Evolutionary conservation across 169 alveolate genomes (phyloP).

Genomic region (Eimeria mitis): DNA sequence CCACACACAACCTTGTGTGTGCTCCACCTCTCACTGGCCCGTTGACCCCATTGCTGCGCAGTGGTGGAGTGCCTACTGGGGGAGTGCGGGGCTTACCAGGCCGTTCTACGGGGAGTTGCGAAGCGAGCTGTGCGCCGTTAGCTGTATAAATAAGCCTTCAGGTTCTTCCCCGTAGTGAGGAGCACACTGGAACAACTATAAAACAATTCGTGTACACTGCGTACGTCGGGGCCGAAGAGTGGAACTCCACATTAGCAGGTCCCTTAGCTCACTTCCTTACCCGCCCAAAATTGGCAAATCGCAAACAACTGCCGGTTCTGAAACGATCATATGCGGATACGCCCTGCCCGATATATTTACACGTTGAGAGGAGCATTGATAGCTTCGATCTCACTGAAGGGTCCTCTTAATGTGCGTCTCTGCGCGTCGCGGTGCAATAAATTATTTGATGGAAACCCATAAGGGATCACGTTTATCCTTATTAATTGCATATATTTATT

Average conservation of each 20-base stretch:
- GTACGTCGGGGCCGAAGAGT: too few species aligned
- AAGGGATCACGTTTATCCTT: neutral
- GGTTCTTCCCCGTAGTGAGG: too few species aligned
- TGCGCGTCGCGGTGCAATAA: neutral
- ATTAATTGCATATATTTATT: neutral
- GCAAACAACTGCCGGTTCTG: neutral
- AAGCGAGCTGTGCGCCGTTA: neutral
- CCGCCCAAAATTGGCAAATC: neutral
- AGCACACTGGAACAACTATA: too few species aligned
- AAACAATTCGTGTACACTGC: too few species aligned
- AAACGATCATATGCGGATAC: neutral
- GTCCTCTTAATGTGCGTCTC: neutral
- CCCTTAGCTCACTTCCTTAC: neutral
- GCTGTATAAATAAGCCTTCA: neutral
- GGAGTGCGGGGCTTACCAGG: neutral
- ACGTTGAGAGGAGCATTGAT: too few species aligned
- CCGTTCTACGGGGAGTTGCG: neutral
- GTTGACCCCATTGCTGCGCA: neutral
- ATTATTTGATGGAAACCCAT: neutral
- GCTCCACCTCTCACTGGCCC: too few species aligned
- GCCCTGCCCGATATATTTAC: neutral
- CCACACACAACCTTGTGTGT: too few species aligned
- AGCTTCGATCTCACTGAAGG: neutral
- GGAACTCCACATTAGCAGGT: neutral
- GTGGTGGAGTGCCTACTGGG: too few species aligned